Evolutionary conservation across 192 early-diverging fungal genomes (phyloP).

Genomic region (Radiomyces spectabilis): DNA sequence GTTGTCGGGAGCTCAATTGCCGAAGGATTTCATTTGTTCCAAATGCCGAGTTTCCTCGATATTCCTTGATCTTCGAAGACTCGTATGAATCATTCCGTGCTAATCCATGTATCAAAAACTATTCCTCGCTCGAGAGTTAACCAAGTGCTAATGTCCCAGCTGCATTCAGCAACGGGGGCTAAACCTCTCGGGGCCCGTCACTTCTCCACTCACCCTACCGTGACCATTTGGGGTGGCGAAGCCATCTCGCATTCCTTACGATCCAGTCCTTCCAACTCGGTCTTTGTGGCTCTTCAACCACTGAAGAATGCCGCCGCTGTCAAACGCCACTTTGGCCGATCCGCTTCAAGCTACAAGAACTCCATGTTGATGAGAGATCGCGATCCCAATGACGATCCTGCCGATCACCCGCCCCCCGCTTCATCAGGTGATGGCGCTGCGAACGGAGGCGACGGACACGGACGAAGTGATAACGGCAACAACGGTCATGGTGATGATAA

Average conservation of each 20-base stretch:
- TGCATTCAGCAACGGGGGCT: neutral
- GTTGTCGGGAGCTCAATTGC: no score
- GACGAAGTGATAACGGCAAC: slow-evolving; percentile 19
- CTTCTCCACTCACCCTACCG: neutral
- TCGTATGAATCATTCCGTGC: slow-evolving; percentile 19
- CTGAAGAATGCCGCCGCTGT: slow-evolving; percentile 7
- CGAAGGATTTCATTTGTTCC: no score
- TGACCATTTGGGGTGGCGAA: slow-evolving; percentile 26
- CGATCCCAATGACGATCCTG: slow-evolving; percentile 20
- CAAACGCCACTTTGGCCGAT: neutral
- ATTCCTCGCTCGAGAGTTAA: slow-evolving; percentile 21
- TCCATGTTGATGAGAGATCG: slow-evolving; percentile 6
- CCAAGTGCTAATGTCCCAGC: slow-evolving; percentile 11
- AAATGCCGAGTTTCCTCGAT: no score
- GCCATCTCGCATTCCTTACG: slow-evolving; percentile 14
- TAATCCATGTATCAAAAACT: slow-evolving; percentile 30
- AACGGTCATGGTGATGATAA: neutral
- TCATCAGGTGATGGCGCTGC: neutral
- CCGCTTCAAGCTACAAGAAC: slow-evolving; percentile 1
- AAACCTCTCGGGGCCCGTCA: neutral
- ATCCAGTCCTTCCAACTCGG: slow-evolving; percentile 6
- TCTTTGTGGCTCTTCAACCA: slow-evolving; percentile 19
- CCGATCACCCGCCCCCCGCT: slow-evolving; percentile 7
- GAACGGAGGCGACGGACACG: slow-evolving; percentile 4
- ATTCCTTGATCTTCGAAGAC: no score